A percentile compares a stretch with the other conserved stretches of the same genome.
phyloP scores from a whole-genome alignment of 805 yeast species.

The Candida sakaeoensis region DNA sequence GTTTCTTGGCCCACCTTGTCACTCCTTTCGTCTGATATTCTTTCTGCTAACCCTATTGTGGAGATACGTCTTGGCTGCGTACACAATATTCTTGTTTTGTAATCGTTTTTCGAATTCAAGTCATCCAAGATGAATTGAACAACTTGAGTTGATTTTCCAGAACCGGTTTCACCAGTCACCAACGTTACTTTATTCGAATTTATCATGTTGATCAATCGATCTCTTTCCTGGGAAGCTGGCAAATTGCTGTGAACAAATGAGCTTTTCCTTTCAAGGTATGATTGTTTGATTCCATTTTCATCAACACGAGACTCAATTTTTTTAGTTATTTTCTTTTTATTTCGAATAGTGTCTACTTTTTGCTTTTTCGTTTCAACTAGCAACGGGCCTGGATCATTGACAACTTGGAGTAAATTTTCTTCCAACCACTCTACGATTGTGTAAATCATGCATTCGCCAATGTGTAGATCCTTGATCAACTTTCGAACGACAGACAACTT shows the following conservation, averaged over 20 bases:
- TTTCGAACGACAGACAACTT: constrained; percentile 53
- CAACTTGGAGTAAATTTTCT: constrained; percentile 51
- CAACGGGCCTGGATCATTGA: constrained; percentile 75
- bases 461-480: constrained; percentile 39
- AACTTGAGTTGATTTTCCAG: constrained; percentile 93
- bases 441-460: constrained; percentile 71
- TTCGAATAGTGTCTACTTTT: neutral
- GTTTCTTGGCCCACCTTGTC: constrained; percentile 66
- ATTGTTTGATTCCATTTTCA: constrained; percentile 10
- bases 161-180: constrained; percentile 96
- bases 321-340: neutral
- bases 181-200: constrained; percentile 60
- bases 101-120: constrained; percentile 46
- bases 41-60: constrained; percentile 88
- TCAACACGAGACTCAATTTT: constrained; percentile 5
- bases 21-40: constrained; percentile 82
- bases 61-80: constrained; percentile 97
- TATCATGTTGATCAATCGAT: constrained; percentile 54
- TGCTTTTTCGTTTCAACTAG: constrained; percentile 13
- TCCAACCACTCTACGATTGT: constrained; percentile 77
- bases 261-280: constrained; percentile 22
- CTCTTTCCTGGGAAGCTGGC: constrained; percentile 81
- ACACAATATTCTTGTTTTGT: constrained; percentile 63
- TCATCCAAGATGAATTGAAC: constrained; percentile 85
- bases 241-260: constrained; percentile 43